These are phyloP conservation scores for Yueomyces sp. DNA, from an alignment of 805 yeast species.

Conservation along the genomic window DNA sequence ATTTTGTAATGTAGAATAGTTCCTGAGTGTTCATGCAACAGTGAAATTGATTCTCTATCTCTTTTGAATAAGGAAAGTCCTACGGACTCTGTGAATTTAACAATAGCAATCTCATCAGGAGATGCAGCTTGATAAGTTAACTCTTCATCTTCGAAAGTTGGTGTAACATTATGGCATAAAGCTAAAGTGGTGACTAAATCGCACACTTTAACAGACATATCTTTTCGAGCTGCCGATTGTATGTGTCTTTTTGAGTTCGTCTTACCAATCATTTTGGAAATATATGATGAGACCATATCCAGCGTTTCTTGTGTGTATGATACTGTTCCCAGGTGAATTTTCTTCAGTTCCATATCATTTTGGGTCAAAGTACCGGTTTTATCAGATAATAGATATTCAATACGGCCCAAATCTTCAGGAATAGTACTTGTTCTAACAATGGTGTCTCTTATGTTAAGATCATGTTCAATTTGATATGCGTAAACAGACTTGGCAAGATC, in stretches of 20 bases:
- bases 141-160: conserved; percentile 67
- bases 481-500: conserved; percentile 94
- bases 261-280: conserved; percentile 22
- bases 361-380: conserved; percentile 97
- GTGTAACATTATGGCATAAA: conserved; percentile 95
- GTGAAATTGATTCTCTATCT: conserved; percentile 63
- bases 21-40: conserved; percentile 49
- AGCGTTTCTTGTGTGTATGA: conserved; percentile 86
- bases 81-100: conserved; percentile 73
- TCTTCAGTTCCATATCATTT: conserved; percentile 94
- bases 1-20: conserved; percentile 46
- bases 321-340: conserved; percentile 83
- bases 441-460: conserved; percentile 64
- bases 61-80: conserved; percentile 73
- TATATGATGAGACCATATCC: conserved; percentile 71
- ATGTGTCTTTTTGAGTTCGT: conserved; percentile 6
- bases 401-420: conserved; percentile 94
- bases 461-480: conserved; percentile 90
- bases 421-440: conserved; percentile 94
- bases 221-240: conserved; percentile 37
- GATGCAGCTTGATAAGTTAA: conserved; percentile 92
- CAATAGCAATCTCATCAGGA: conserved; percentile 97
- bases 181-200: conserved; percentile 77
- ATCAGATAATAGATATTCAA: conserved; percentile 83
- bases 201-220: conserved; percentile 60